These are phyloP conservation scores for Dentipellis fragilis DNA, from an alignment of 768 basidiomycete genomes.

Conservation along the genomic window DNA sequence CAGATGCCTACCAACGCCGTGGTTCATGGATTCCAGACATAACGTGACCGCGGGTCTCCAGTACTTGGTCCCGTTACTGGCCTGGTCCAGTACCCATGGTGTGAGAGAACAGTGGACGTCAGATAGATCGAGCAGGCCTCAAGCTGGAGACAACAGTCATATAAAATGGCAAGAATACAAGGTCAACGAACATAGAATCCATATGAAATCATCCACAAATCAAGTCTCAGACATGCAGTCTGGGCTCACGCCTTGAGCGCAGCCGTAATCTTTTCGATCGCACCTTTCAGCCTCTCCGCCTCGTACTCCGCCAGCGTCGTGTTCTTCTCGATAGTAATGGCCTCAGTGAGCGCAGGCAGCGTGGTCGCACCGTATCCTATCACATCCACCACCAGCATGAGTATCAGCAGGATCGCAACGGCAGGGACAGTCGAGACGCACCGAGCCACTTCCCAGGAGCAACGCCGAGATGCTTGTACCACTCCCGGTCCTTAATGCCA, in stretches of 20 bases:
- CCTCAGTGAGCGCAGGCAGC: slow-evolving; percentile 70
- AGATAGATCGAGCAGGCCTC: too few species aligned
- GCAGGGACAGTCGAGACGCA: slow-evolving; percentile 22
- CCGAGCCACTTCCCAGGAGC: slow-evolving; percentile 83
- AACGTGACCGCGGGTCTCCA: too few species aligned
- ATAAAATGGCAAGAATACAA: neutral
- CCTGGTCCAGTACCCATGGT: too few species aligned
- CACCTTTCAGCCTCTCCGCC: slow-evolving; percentile 38
- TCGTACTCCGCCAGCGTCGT: slow-evolving; percentile 51
- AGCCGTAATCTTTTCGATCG: slow-evolving; percentile 38
- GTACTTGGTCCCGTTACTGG: too few species aligned
- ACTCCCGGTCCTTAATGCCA: slow-evolving; percentile 73
- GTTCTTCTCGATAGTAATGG: slow-evolving; percentile 62
- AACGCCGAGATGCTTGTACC: slow-evolving; percentile 80
- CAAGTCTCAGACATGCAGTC: neutral
- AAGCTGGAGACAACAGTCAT: neutral
- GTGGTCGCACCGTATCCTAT: slow-evolving; percentile 80
- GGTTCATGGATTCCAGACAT: too few species aligned
- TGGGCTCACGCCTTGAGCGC: slow-evolving; percentile 7
- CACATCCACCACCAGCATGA: neutral
- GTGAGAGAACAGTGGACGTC: too few species aligned
- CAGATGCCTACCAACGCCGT: too few species aligned
- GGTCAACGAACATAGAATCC: neutral
- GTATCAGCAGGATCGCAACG: neutral
- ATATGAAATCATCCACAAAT: neutral